phyloP scores from a whole-genome alignment of 352 stramenopile genomes.

The Phytophthora syringae region DNA sequence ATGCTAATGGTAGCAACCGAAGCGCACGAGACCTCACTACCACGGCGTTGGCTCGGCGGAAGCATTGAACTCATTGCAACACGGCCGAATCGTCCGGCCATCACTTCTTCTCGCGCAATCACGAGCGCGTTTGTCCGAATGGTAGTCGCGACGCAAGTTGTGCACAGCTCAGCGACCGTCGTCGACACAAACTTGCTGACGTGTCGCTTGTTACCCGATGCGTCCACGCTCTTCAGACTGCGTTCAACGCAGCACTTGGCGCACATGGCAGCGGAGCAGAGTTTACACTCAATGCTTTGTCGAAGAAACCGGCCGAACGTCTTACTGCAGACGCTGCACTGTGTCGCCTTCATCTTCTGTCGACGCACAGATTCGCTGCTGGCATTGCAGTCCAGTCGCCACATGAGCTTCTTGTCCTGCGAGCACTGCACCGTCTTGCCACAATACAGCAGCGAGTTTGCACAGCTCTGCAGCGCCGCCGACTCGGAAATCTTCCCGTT shows the following conservation, averaged over 20 bases:
- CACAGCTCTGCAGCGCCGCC: conserved; percentile 35
- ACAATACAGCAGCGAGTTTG: conserved; percentile 47
- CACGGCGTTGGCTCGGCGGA: conserved; percentile 13
- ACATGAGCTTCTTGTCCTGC: conserved; percentile 63
- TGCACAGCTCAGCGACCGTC: conserved; percentile 46
- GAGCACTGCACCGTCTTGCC: conserved; percentile 52
- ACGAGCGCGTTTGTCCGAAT: conserved; percentile 44
- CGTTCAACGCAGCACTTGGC: conserved; percentile 49
- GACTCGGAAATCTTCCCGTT: conserved; percentile 41
- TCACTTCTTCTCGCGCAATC: conserved; percentile 55
- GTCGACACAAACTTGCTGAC: conserved; percentile 45
- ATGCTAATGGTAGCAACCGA: conserved; percentile 40
- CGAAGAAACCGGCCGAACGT: conserved; percentile 42
- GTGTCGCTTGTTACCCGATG: conserved; percentile 34
- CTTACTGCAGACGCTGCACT: conserved; percentile 55
- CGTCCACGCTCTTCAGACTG: conserved; percentile 47
- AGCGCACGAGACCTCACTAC: conserved; percentile 16
- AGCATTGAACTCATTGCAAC: conserved; percentile 9
- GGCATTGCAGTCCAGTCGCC: conserved; percentile 38
- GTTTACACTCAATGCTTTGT: conserved; percentile 46
- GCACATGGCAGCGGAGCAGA: conserved; percentile 57
- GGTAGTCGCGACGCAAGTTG: conserved; percentile 38
- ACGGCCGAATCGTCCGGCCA: conserved; percentile 40
- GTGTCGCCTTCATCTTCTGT: conserved; percentile 22
- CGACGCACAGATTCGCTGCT: conserved; percentile 26